Conservation (phyloP, 768 basidiomycete genomes). For the Dendrothele bispora region DNA sequence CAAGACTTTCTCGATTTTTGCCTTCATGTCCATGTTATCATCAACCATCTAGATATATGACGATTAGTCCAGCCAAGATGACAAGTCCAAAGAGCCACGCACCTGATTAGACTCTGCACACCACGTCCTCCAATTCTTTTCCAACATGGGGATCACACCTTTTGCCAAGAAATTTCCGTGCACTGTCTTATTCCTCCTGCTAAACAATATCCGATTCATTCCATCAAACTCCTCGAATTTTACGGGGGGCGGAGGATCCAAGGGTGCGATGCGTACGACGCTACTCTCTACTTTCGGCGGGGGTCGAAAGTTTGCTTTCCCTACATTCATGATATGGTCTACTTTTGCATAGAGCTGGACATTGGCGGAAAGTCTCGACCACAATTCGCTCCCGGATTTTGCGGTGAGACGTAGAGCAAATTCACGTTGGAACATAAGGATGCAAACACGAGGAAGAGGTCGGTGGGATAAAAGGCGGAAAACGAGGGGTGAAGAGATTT, state of each 20-base stretch:
- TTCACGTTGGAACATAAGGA: constrained; percentile 99
- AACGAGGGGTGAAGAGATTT: constrained; percentile 96
- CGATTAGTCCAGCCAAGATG: not conserved
- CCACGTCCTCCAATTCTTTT: constrained; percentile 93
- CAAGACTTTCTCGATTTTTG: constrained; percentile 71
- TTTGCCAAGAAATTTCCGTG: constrained; percentile 91
- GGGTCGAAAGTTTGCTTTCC: constrained; percentile 95
- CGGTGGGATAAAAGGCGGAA: constrained; percentile 97
- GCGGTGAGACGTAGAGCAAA: constrained; percentile 94
- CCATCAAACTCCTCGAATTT: constrained; percentile 99
- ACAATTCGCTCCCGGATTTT: constrained; percentile 76
- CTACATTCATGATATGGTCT: constrained; percentile 94
- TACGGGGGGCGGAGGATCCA: constrained; percentile 94
- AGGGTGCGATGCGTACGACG: constrained; percentile 87
- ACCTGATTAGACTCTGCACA: constrained; percentile 76
- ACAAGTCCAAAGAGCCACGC: not conserved
- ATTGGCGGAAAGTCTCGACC: constrained; percentile 95
- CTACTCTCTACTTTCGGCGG: constrained; percentile 93
- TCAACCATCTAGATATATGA: constrained; percentile 54
- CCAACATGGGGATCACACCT: constrained; percentile 92
- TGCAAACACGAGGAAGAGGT: constrained; percentile 88
- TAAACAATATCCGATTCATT: constrained; percentile 86
- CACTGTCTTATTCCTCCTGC: constrained; percentile 85
- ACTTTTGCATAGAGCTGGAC: constrained; percentile 98
- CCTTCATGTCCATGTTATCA: constrained; percentile 68